Evolutionary conservation across 2,329 filamentous ascomycete species (phyloP).

Genomic region (Diaporthe sp.): DNA sequence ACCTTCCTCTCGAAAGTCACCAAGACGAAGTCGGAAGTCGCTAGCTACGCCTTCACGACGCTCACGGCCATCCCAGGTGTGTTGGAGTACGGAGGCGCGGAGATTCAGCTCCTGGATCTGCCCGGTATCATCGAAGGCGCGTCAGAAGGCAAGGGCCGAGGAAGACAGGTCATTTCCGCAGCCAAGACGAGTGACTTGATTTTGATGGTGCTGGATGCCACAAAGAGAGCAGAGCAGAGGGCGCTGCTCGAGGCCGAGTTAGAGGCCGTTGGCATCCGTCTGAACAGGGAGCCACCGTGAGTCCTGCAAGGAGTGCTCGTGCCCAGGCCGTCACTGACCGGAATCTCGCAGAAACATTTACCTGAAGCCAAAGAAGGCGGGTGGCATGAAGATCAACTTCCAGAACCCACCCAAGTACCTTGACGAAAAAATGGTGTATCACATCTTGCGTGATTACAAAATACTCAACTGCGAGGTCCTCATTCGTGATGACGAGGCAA

Average conservation of each 20-base stretch:
- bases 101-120: constrained; percentile 97
- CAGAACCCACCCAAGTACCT: constrained; percentile 87
- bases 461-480: constrained; percentile 97
- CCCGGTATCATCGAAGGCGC: constrained; percentile 99
- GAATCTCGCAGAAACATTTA: constrained; percentile 82
- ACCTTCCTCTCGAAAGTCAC: constrained; percentile 99
- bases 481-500: constrained; percentile 92
- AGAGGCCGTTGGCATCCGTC: constrained; percentile 91
- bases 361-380: constrained; percentile 93
- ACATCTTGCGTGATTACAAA: constrained; percentile 98
- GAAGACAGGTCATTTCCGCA: constrained; percentile 95
- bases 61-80: constrained; percentile 97
- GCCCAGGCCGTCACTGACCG: constrained; percentile 8
- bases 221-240: constrained; percentile 94
- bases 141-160: constrained; percentile 93
- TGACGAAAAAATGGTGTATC: constrained; percentile 98
- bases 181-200: constrained; percentile 98
- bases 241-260: constrained; percentile 90
- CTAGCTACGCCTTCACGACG: constrained; percentile 97
- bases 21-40: constrained; percentile 95
- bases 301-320: constrained; percentile 43
- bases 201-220: constrained; percentile 96
- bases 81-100: constrained; percentile 95
- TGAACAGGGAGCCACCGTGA: constrained; percentile 92
- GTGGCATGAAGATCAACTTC: constrained; percentile 99